Evolutionary conservation across 129 eudicot species (phyloP).

Genomic region (Artemisia annua): DNA sequence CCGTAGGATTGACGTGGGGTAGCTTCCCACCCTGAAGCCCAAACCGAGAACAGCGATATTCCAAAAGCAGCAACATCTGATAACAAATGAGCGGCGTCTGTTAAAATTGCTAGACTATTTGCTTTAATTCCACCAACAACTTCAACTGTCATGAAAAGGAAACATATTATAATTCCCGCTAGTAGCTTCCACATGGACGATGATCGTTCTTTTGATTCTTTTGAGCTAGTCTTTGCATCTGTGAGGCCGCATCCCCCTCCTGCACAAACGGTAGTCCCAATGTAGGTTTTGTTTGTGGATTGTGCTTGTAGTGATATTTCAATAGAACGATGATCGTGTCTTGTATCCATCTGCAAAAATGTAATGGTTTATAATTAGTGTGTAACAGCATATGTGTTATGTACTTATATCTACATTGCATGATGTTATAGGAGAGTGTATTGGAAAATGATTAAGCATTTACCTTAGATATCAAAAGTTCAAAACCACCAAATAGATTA

Average conservation of each 20-base stretch:
- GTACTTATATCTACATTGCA: too few species aligned
- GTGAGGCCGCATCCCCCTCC: constrained; percentile 72
- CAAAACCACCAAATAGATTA: too few species aligned
- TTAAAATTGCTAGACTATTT: constrained; percentile 66
- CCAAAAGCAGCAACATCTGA: constrained; percentile 80
- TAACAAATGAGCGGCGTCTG: constrained; percentile 74
- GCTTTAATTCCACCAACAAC: constrained; percentile 62
- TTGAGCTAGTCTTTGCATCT: constrained; percentile 46
- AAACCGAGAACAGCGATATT: constrained; percentile 59
- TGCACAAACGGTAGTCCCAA: constrained; percentile 36
- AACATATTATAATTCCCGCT: constrained; percentile 46
- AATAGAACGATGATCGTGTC: too few species aligned
- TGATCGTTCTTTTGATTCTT: constrained; percentile 57
- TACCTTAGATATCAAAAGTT: too few species aligned
- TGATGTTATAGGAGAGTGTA: too few species aligned
- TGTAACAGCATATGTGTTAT: too few species aligned
- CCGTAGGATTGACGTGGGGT: constrained; percentile 70
- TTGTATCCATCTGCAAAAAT: too few species aligned
- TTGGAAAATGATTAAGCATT: too few species aligned
- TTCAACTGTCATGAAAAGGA: constrained; percentile 61
- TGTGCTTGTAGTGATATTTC: too few species aligned
- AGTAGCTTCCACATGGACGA: constrained; percentile 62
- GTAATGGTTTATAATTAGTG: too few species aligned
- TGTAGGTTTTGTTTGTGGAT: too few species aligned
- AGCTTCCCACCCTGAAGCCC: constrained; percentile 81